phyloP scores from a whole-genome alignment of 108 stramenopile species.

The Cyclotella sp. region DNA sequence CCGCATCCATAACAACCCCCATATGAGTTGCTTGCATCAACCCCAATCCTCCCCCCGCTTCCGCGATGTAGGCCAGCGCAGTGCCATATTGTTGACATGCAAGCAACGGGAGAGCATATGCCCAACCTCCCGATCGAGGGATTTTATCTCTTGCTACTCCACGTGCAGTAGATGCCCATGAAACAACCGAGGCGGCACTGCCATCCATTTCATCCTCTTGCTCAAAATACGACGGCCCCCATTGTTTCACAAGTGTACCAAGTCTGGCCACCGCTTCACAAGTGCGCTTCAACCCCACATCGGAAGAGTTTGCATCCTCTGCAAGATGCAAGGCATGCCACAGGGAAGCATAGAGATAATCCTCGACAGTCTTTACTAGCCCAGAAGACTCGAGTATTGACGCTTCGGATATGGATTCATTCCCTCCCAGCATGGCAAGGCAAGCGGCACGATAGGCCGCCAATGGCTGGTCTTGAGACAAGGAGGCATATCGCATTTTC shows the following conservation, averaged over 20 bases:
- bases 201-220: conserved; percentile 43
- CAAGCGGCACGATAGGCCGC: conserved; percentile 36
- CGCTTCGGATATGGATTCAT: conserved; percentile 47
- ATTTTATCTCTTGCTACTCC: conserved; percentile 16
- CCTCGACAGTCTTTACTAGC: conserved; percentile 73
- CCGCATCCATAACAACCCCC: conserved; percentile 55
- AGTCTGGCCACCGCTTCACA: conserved; percentile 53
- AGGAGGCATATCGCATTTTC: conserved; percentile 6
- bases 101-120: conserved; percentile 73
- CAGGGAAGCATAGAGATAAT: conserved; percentile 73
- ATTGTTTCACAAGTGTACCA: conserved; percentile 65
- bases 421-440: conserved; percentile 50
- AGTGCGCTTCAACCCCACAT: conserved; percentile 20
- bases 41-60: conserved; percentile 67
- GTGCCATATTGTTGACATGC: conserved; percentile 77
- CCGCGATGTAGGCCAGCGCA: conserved; percentile 69
- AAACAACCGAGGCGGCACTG: conserved; percentile 31
- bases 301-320: conserved; percentile 30
- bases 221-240: conserved; percentile 80
- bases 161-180: conserved; percentile 15
- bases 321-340: conserved; percentile 65
- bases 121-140: conserved; percentile 70
- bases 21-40: conserved; percentile 79
- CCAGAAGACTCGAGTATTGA: conserved; percentile 36
- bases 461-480: neutral